Conservation (phyloP, 805 yeast genomes). For the Clavispora vitiphila region DNA sequence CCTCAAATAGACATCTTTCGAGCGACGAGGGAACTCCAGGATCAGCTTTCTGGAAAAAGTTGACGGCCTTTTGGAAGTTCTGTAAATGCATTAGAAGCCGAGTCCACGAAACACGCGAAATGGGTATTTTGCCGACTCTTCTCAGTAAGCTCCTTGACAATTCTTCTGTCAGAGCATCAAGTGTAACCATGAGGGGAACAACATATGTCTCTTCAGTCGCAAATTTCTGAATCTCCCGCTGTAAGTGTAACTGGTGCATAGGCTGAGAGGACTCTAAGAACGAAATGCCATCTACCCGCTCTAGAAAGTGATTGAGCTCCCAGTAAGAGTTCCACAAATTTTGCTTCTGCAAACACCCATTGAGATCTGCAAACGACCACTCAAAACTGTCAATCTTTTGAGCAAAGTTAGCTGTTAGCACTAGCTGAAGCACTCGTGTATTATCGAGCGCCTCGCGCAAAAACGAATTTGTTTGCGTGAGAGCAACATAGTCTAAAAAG, state of each 20-base stretch:
- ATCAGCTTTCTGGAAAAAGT: conserved; percentile 6
- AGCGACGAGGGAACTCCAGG: conserved; percentile 1
- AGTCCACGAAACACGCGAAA: conserved; percentile 9
- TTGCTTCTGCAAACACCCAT: background rate
- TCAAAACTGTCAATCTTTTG: conserved; percentile 4
- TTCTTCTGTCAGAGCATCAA: background rate
- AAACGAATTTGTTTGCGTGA: conserved; percentile 7
- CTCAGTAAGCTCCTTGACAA: background rate
- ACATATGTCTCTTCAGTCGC: background rate
- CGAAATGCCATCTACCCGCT: background rate
- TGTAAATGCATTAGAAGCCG: conserved; percentile 10
- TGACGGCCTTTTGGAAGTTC: conserved; percentile 6
- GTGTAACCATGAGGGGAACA: background rate
- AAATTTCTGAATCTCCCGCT: background rate
- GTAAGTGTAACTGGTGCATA: background rate
- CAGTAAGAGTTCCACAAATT: background rate
- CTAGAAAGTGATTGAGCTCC: background rate
- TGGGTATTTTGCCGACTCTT: background rate
- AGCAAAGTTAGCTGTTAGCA: conserved; percentile 6
- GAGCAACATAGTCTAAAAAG: conserved; percentile 10
- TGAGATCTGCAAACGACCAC: conserved; percentile 1
- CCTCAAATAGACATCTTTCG: conserved; percentile 12
- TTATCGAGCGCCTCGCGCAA: conserved; percentile 8
- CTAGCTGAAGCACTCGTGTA: conserved; percentile 3
- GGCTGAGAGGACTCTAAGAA: background rate